Conservation (phyloP, 1,284 basidiomycete species). For the Agroathelia rolfsii region DNA sequence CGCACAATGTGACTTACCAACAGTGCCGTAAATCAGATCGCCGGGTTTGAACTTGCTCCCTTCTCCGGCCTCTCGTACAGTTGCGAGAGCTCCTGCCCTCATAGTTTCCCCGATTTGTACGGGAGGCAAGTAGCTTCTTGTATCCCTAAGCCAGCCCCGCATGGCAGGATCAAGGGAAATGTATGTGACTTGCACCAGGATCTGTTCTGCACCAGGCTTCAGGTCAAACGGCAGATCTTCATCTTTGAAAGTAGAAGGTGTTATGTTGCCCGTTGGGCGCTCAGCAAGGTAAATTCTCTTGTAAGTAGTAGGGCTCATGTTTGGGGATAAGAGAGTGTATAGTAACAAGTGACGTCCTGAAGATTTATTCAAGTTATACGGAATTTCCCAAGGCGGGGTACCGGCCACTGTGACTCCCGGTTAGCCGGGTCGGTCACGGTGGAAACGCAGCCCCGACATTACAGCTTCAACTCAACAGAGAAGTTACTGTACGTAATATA, state of each 20-base stretch:
- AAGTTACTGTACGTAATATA: too few species aligned
- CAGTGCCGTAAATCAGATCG: conserved; percentile 49
- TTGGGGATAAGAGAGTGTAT: too few species aligned
- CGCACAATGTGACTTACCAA: conserved; percentile 35
- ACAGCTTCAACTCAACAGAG: too few species aligned
- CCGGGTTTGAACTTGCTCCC: conserved; percentile 49
- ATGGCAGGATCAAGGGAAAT: conserved; percentile 79
- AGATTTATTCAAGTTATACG: too few species aligned
- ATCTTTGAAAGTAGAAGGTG: conserved; percentile 60
- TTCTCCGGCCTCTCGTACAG: conserved; percentile 51
- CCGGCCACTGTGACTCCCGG: too few species aligned
- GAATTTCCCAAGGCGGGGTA: too few species aligned
- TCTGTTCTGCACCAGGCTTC: conserved; percentile 46
- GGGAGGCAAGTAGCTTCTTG: conserved; percentile 55
- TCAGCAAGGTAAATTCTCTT: conserved; percentile 67
- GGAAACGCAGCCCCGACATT: too few species aligned
- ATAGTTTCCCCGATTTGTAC: conserved; percentile 81
- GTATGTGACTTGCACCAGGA: conserved; percentile 66
- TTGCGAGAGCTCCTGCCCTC: conserved; percentile 65
- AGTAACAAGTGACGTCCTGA: too few species aligned
- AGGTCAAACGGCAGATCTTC: conserved; percentile 46
- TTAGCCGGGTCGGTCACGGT: too few species aligned
- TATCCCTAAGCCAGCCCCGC: conserved; percentile 73
- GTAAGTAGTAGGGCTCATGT: conserved; percentile 31
- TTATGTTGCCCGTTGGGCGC: conserved; percentile 58